Base-by-base conservation (phyloP, 805 yeast genomes). In the Saccharomycopsis fibuligera region DNA sequence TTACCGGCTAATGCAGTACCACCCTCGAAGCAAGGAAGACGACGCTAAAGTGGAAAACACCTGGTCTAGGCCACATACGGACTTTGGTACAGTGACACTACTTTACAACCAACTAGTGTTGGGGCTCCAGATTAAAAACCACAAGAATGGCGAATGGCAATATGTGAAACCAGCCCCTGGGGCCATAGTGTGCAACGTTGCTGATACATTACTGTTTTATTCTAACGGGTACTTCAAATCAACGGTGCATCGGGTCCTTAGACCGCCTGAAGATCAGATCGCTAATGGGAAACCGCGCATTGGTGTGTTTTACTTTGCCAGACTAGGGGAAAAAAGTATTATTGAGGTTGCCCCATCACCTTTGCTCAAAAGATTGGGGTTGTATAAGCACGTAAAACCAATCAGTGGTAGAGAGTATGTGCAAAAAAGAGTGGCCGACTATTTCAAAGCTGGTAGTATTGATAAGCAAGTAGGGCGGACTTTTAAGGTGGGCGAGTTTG, bases 21-120 rank as follows among this genome's bases (percentile, higher is more conserved):
- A 60, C 44, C 66, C 66, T 4, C 41, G 58, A 5, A 33, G 54
- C 21, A 30, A 35, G 23, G 66, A 61, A 44, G 68, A 65, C 27
- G 68, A 66, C 40, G 60, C 57, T 2, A 54, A 58, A 38, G 62
- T 65, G 1, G 62, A 63, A 38, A 60, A 62, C 43, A 59, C 56
- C 14, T 66, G 69, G 67, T 58, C 66, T 1, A 48, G 68, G 35
- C 69, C 64, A 2, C 70, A 66, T 52, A 65, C 70, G 3, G 70
- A 66, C 49, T 62, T 65, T 48, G 70, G 69, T 2, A 60, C 63
- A n/a, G 57, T 66, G 41, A 65, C 70, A 3, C 57, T 66, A 19
- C 54, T 66, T 19, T 65, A 56, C 56, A 63, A 64, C 49, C 70
- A 66, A 51, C 62, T 62, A 4, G 69, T 66, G 4, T 67, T 67